Base-by-base conservation (phyloP, 176 grass and related monocot species). In the bread wheat (Triticum aestivum) region DNA sequence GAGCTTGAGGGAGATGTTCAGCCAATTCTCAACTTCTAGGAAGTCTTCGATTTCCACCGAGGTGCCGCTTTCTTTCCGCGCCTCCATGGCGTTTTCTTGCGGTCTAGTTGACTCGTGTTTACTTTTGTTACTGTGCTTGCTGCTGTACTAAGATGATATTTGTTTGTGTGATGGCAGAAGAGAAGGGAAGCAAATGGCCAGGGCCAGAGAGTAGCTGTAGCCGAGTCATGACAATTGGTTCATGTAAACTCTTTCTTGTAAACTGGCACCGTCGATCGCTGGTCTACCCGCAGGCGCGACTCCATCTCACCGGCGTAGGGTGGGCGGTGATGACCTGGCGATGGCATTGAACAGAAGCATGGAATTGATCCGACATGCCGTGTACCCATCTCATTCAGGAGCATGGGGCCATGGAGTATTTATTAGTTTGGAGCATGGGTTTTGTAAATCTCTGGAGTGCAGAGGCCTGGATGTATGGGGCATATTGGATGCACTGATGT, bases 21-120 rank as follows among this genome's bases (percentile, higher is more conserved):
- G 68, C 51, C 82, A 93, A 69, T 98, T 98, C 68, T 85, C 92
- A 44, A 82, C 85, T 4, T 87, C 87, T 2, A 93, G 90, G 87
- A 95, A 95, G 78, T 77, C 75, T 21, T 93, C 91, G 70, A 69
- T 98, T 91, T 98, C 93, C 62, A 87, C 83, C 1, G 90, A 95
- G 93, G 95, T 95, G 39, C 15, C 14, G 4, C 8, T 4, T 18
- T 77, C 14, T n/a, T n/a, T 58, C 9, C 32, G 73, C 4, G 15
- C 17, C 45, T 29, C 23, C 39, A 61, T 21, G 37, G 18, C 56
- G 11, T 79, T 61, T 59, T 59, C 56, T 59, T 39, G 12, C 1
- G 9, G 44, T 42, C 27, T 84, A 68, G 56, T 41, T 59, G 62
- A 78, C 21, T 54, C 38, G 11, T 23, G 18, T 35, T 42, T 21